phyloP scores from a whole-genome alignment of 371 early-diverging fungal species.

The Rhizopus microsporus region DNA sequence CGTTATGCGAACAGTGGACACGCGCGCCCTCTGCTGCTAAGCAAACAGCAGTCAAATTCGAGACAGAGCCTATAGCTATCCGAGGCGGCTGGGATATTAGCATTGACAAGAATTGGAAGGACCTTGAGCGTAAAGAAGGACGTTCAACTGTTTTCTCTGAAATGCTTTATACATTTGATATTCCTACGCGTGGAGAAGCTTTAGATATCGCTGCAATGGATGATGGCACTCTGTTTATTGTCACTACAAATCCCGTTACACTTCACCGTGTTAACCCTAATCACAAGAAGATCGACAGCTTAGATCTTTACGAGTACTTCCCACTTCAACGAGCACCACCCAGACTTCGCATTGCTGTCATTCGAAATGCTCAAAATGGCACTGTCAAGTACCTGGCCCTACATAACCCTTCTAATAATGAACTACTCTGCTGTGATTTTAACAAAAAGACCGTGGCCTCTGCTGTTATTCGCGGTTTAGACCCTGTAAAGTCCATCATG shows the following conservation, averaged over 20 bases:
- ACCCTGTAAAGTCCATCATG: conserved; percentile 61
- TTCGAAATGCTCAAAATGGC: conserved; percentile 32
- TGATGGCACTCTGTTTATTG: conserved; percentile 58
- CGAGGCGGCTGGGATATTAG: conserved; percentile 69
- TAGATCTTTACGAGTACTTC: conserved; percentile 80
- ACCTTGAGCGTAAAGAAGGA: conserved; percentile 71
- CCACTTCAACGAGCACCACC: conserved; percentile 71
- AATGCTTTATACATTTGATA: conserved; percentile 68
- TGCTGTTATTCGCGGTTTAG: conserved; percentile 53
- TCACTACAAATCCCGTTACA: conserved; percentile 73
- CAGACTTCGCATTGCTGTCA: conserved; percentile 55
- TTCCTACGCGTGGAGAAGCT: conserved; percentile 73
- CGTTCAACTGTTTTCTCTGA: conserved; percentile 70
- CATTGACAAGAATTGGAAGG: conserved; percentile 54
- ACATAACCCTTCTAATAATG: conserved; percentile 72
- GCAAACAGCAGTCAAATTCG: conserved; percentile 13
- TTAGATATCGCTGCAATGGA: conserved; percentile 63
- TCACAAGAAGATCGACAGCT: conserved; percentile 57
- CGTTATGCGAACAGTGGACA: conserved; percentile 67
- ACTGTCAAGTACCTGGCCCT: conserved; percentile 56
- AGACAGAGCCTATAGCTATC: conserved; percentile 40
- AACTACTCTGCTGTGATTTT: conserved; percentile 66
- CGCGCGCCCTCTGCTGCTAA: conserved; percentile 26
- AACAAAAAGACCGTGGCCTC: conserved; percentile 56
- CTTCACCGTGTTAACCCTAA: conserved; percentile 63